Conservation (phyloP, 2,329 filamentous ascomycete species). For the Exserohilum rostratum region DNA sequence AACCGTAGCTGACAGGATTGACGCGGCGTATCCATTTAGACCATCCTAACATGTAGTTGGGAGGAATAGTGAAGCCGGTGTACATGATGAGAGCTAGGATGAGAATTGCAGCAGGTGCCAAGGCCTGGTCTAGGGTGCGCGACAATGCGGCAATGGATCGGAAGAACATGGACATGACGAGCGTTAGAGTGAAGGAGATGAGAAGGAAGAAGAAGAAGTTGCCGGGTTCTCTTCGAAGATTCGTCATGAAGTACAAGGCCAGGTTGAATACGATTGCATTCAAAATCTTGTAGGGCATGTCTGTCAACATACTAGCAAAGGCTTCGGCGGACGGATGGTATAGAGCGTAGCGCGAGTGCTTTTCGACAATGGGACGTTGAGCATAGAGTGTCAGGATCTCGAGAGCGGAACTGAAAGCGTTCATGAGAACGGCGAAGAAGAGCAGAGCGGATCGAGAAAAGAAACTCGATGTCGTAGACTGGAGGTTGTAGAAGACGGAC, state of each 20-base stretch:
- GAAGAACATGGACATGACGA: constrained; percentile 88
- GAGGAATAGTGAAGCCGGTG: constrained; percentile 68
- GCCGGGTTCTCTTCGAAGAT: constrained; percentile 73
- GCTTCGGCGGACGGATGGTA: constrained; percentile 91
- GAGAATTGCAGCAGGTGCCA: constrained; percentile 62
- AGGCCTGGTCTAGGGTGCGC: constrained; percentile 65
- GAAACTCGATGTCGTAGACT: constrained; percentile 71
- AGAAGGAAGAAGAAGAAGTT: constrained; percentile 87
- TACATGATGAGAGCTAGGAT: constrained; percentile 70
- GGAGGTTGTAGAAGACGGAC: constrained; percentile 80
- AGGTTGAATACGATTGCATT: constrained; percentile 80
- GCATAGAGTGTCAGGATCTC: constrained; percentile 87
- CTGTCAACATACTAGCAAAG: constrained; percentile 82
- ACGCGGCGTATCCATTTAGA: constrained; percentile 83
- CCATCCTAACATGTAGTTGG: constrained; percentile 75
- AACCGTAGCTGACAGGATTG: constrained; percentile 79
- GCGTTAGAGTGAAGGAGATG: constrained; percentile 72
- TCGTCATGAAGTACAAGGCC: constrained; percentile 85
- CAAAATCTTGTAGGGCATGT: constrained; percentile 81
- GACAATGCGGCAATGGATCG: constrained; percentile 79
- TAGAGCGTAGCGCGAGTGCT: constrained; percentile 82
- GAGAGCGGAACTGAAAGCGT: constrained; percentile 79
- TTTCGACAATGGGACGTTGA: constrained; percentile 90
- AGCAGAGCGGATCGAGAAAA: constrained; percentile 79
- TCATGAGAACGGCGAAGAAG: constrained; percentile 88